phyloP scores from a whole-genome alignment of 1,139 yeast species.

The Schizosaccharomyces versatilis region DNA sequence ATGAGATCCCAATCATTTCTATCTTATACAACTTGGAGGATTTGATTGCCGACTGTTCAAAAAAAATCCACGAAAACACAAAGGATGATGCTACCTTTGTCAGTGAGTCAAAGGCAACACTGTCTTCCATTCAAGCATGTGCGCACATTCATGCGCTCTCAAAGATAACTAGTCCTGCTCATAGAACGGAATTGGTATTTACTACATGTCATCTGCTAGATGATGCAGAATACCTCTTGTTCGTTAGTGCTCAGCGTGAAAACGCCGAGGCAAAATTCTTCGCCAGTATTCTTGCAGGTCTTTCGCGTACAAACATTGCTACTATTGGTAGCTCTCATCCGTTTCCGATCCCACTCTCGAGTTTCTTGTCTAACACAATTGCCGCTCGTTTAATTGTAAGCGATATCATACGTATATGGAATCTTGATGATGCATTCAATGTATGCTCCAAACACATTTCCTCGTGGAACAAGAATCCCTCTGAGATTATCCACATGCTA shows the following conservation, averaged over 20 bases:
- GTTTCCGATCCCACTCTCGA: neutral
- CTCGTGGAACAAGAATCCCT: neutral
- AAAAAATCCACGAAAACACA: neutral
- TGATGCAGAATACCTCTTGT: neutral
- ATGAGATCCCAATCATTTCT: neutral
- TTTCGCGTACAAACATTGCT: neutral
- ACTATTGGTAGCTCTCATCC: neutral
- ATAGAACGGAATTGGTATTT: neutral
- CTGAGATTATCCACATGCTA: neutral
- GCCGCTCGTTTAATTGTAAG: neutral
- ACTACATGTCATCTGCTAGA: neutral
- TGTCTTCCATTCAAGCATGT: neutral
- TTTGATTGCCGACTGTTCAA: neutral
- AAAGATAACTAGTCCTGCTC: neutral
- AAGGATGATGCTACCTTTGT: neutral
- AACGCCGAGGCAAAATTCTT: neutral
- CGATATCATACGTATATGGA: neutral
- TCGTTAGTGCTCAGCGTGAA: neutral
- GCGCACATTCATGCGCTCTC: neutral
- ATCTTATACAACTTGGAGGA: neutral
- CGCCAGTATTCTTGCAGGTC: neutral
- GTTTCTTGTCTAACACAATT: neutral
- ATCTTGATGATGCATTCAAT: neutral
- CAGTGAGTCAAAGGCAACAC: neutral
- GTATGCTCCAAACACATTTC: neutral